Conservation (phyloP, 2,329 filamentous ascomycete species). For the Ustilaginoidea virens region DNA sequence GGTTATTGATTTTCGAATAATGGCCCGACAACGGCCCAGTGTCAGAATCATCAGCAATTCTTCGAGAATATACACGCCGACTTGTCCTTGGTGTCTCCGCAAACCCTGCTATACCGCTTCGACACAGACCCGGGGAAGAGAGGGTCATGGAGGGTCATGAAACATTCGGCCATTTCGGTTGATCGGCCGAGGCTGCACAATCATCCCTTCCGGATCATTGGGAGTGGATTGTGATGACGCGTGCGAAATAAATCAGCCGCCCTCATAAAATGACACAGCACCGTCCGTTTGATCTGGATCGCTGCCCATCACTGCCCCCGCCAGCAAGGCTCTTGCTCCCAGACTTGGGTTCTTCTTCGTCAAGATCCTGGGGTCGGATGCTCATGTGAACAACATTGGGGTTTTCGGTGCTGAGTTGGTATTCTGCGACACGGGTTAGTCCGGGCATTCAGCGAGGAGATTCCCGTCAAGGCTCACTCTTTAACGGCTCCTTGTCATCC, state of each 20-base stretch:
- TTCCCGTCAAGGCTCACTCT: slow-evolving; percentile 42
- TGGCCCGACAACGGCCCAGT: no score
- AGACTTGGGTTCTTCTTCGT: slow-evolving; percentile 63
- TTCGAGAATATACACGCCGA: slow-evolving; percentile 1
- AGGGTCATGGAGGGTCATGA: no score
- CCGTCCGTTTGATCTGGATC: slow-evolving; percentile 22
- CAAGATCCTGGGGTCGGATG: slow-evolving; percentile 71
- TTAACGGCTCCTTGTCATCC: slow-evolving; percentile 74
- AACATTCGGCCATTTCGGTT: no score
- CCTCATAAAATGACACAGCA: slow-evolving; percentile 39
- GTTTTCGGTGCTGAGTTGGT: slow-evolving; percentile 56
- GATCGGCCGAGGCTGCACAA: not conserved
- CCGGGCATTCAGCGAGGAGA: not conserved
- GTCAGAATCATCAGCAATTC: no score
- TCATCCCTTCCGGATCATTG: no score
- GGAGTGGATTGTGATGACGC: no score
- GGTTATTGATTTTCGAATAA: no score
- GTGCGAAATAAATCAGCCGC: no score
- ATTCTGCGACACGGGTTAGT: slow-evolving; percentile 37
- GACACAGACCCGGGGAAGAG: no score
- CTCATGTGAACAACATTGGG: slow-evolving; percentile 93
- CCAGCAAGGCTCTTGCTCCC: slow-evolving; percentile 35
- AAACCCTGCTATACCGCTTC: not conserved
- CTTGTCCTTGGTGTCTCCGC: not conserved
- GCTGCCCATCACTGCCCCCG: slow-evolving; percentile 23